Evolutionary conservation across 2,329 filamentous ascomycete genomes (phyloP), one percentile per base, ranked within the genome.

Genomic region (Penicillium sp.): DNA sequence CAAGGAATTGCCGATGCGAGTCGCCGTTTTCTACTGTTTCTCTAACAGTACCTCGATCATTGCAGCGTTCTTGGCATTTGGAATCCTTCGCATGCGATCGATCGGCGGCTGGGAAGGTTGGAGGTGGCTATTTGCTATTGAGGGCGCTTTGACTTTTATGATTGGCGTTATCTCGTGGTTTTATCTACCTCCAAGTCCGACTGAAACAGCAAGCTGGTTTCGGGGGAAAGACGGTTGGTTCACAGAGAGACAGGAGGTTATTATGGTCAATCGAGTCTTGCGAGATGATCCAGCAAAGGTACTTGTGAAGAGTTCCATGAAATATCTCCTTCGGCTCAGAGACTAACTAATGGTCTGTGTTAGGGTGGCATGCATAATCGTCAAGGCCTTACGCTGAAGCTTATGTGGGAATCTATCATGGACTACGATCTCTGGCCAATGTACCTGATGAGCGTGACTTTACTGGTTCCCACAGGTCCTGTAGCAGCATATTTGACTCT

Each of bases 211-310:
- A 19, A 78, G 79, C n/a, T 70, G 77, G 44, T 79, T 89, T 54
- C 82, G 81, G 47, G 80, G 82, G 3, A 82, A 81, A 32, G 59
- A 77, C 27, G 50, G 50, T 7, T 86, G 84, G 85, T 86, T 86
- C 66, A 80, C 74, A 0, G 84, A 87, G 63, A 76, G 79, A 0
- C 82, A 89, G 64, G 85, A 88, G 63, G 77, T 81, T 44, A 87
- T 88, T 62, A 83, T 88, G 80, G 79, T 86, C 13, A 88, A 87
- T 64, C 46, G 52, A 44, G 47, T 84, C 18, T 66, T 81, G 13
- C 72, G 78, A 8, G 78, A 81, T 50, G 78, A 81, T 47, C 78
- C 79, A 0, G 75, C 72, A 26, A 83, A 83, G 59, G 79, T 51
- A 32, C 19, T 32, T 7, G 4, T 14, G 2, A 16, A 9, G 7